These are phyloP conservation scores for Xylaria sp. DNA, from an alignment of 2,329 filamentous ascomycete genomes.

Conservation along the genomic window DNA sequence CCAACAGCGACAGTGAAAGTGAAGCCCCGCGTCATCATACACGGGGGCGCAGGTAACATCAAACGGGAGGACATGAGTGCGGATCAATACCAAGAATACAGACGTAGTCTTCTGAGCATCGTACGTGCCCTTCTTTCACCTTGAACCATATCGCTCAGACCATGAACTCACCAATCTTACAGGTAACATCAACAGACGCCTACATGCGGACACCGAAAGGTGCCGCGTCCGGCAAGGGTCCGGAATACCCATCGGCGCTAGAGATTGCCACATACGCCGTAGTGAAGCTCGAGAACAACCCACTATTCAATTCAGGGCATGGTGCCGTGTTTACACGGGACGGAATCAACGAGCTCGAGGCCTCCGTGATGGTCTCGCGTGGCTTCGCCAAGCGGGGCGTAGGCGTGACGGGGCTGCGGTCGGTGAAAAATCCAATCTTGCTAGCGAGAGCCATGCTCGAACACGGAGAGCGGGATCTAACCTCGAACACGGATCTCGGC, in stretches of 20 bases:
- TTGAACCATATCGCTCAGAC: not conserved
- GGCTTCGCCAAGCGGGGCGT: constrained; percentile 79
- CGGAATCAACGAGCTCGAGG: constrained; percentile 86
- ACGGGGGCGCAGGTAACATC: constrained; percentile 79
- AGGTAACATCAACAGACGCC: constrained; percentile 58
- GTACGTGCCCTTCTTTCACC: constrained; percentile 52
- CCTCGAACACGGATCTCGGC: constrained; percentile 36
- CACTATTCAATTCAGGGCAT: constrained; percentile 84
- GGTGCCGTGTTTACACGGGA: constrained; percentile 88
- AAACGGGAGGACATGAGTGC: constrained; percentile 67
- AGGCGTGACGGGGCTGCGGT: constrained; percentile 76
- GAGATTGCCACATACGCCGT: constrained; percentile 81
- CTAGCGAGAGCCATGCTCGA: constrained; percentile 78
- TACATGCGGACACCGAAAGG: constrained; percentile 57
- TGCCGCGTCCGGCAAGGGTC: constrained; percentile 18
- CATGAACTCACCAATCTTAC: constrained; percentile 1
- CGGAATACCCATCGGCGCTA: constrained; percentile 66
- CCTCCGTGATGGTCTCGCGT: constrained; percentile 83
- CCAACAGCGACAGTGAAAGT: constrained; percentile 20
- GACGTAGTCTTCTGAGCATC: constrained; percentile 69
- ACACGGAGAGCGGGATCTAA: constrained; percentile 70
- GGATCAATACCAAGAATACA: constrained; percentile 67
- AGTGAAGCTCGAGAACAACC: constrained; percentile 77
- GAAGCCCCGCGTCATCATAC: constrained; percentile 72
- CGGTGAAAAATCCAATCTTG: constrained; percentile 81